Evolutionary conservation across 345 rosid genomes (phyloP).

Genomic region (Toxicodendron radicans): DNA sequence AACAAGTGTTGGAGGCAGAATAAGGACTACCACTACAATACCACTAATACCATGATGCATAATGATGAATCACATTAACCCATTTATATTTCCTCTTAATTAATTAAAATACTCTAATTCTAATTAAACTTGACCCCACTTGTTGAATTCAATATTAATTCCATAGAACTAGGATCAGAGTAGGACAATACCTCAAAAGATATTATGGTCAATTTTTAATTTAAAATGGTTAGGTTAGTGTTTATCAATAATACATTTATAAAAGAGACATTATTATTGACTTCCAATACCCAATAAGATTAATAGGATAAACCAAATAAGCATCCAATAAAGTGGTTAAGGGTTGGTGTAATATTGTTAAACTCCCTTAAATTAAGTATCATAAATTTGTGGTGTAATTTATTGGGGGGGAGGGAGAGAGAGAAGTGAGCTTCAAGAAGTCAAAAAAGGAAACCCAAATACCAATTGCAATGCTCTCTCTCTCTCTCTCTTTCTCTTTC

Average conservation of each 20-base stretch:
- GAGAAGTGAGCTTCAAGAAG: constrained; percentile 24
- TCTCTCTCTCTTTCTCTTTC: constrained; percentile 1
- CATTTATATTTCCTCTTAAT: neutral
- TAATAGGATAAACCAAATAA: constrained; percentile 7
- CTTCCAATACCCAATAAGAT: neutral
- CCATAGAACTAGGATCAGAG: constrained; percentile 21
- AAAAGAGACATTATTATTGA: neutral
- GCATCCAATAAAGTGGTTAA: constrained; percentile 27
- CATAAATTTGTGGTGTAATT: neutral
- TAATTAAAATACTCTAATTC: too few relatives aligned
- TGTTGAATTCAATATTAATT: constrained; percentile 7
- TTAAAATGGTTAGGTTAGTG: too few relatives aligned
- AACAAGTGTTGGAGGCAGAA: neutral
- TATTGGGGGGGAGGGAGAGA: neutral
- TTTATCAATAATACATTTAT: too few relatives aligned
- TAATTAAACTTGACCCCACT: too few relatives aligned
- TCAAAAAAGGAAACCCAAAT: constrained; percentile 24
- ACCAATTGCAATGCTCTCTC: neutral
- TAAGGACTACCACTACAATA: constrained; percentile 1
- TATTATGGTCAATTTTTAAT: neutral
- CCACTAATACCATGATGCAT: neutral
- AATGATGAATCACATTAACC: constrained; percentile 11
- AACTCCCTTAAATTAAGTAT: constrained; percentile 7
- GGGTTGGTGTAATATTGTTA: constrained; percentile 26
- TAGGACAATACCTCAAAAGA: constrained; percentile 5